phyloP scores from a whole-genome alignment of 2,329 filamentous ascomycete genomes.

The Mycocentrospora acerina region DNA sequence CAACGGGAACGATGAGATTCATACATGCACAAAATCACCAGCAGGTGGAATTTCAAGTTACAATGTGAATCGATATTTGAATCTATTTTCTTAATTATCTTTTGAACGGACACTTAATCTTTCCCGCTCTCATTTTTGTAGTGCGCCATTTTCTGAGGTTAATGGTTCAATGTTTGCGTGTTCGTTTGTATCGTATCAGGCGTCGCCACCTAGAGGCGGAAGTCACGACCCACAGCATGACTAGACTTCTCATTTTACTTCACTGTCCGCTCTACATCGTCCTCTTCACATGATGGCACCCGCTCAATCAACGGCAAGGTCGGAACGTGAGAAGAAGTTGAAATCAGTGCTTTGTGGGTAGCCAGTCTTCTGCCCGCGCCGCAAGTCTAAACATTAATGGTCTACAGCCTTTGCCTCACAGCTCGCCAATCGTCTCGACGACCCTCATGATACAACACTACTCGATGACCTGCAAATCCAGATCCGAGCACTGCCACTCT shows the following conservation, averaged over 20 bases:
- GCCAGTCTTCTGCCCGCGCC: background rate
- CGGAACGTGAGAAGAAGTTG: constrained; percentile 41
- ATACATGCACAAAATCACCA: too few species aligned
- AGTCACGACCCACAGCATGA: background rate
- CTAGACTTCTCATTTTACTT: too few species aligned
- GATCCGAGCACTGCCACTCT: constrained; percentile 44
- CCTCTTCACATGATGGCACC: constrained; percentile 24
- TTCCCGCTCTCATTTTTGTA: too few species aligned
- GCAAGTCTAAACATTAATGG: constrained; percentile 7
- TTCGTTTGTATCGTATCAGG: background rate
- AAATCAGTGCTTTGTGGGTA: constrained; percentile 33
- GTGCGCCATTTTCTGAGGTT: too few species aligned
- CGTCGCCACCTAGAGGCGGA: background rate
- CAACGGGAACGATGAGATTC: too few species aligned
- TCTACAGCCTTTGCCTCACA: constrained; percentile 35
- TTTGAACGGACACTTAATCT: too few species aligned
- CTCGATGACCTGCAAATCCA: constrained; percentile 43
- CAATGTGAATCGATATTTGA: too few species aligned
- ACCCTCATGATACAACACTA: constrained; percentile 19
- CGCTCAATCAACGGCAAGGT: constrained; percentile 16
- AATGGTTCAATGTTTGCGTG: too few species aligned
- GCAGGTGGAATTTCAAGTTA: too few species aligned
- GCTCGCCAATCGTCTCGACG: constrained; percentile 26
- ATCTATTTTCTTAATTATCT: too few species aligned
- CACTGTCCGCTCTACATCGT: background rate